Evolutionary conservation across 345 rosid genomes (phyloP), one percentile per base, ranked within the genome.

Genomic region (Linum lewisii): DNA sequence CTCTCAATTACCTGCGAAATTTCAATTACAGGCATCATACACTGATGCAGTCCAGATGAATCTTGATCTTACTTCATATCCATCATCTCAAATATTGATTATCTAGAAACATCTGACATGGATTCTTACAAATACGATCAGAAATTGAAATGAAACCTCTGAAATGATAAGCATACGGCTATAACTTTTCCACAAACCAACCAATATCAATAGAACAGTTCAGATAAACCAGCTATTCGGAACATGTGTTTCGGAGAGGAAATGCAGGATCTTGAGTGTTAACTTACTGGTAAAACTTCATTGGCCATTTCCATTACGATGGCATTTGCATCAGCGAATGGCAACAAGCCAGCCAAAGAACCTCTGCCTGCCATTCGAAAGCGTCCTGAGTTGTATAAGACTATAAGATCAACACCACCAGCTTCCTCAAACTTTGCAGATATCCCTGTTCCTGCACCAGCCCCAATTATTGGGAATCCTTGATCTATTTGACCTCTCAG

Each of bases 301-400:
- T 85, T 88, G 8, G 90, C 96, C 96, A 92, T 88, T 63, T 86
- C 96, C 71, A 92, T 77, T 56, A 92, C 93, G 13, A 84, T 64
- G 0, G 93, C 90, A 70, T 88, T 92, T 65, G 96, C 98, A 75
- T 92, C 98, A 69, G 93, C 98, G 78, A 82, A 92, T 47, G 96
- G 96, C 65, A 92, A 80, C 32, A 92, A 69, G 63, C 95, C 96
- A 2, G 96, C 96, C 69, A 92, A 75, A 47, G 98, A 92, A 59
- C 98, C 98, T 75, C 96, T 86, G 75, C 98, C 95, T 21, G 98
- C 95, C 98, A 92, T 88, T 58, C 88, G 88, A 77, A 92, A 92
- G 56, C 96, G 95, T 37, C 96, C 96, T 19, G 98, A 92, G 71
- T 88, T 92, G 75, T 92, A 92, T 66, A 92, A 38, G 22, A 88